Percentiles rank a stretch among this genome's conserved stretches.
Evolutionary conservation across 352 stramenopile species (phyloP).

Genomic region (Ophiocytium majus): DNA sequence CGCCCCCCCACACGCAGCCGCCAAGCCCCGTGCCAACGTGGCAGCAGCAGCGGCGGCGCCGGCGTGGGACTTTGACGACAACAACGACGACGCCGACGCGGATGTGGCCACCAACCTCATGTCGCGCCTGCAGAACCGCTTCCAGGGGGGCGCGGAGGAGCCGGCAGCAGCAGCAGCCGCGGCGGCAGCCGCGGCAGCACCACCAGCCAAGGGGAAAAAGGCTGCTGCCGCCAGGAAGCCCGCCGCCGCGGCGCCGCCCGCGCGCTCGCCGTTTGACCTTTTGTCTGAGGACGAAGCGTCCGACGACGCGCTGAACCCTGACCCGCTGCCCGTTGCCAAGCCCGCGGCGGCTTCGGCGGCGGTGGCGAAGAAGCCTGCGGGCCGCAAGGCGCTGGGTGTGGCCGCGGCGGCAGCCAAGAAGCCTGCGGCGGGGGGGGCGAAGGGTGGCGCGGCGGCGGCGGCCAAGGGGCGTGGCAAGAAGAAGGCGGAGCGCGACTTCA

Average conservation of each 20-base stretch:
- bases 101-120: neutral
- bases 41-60: too few species aligned
- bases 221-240: constrained; percentile 15
- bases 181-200: neutral
- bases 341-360: neutral
- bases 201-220: neutral
- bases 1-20: neutral
- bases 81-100: constrained; percentile 33
- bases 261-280: neutral
- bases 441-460: constrained; percentile 30
- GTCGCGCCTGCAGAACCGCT: neutral
- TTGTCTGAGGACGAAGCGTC: too few species aligned
- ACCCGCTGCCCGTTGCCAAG: neutral
- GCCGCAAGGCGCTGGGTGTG: constrained; percentile 18
- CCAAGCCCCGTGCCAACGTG: neutral
- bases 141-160: neutral
- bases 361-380: constrained; percentile 11
- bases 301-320: too few species aligned
- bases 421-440: constrained; percentile 25
- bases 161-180: neutral
- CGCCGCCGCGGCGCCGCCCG: neutral
- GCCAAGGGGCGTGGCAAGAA: constrained; percentile 30
- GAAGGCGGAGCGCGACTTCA: constrained; percentile 30
- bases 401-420: constrained; percentile 14
- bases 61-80: neutral